Percentiles rank a stretch among this genome's conserved stretches.
Conservation (phyloP, 1,284 basidiomycete species). For the Microbotryum lychnidis-dioicae region DNA sequence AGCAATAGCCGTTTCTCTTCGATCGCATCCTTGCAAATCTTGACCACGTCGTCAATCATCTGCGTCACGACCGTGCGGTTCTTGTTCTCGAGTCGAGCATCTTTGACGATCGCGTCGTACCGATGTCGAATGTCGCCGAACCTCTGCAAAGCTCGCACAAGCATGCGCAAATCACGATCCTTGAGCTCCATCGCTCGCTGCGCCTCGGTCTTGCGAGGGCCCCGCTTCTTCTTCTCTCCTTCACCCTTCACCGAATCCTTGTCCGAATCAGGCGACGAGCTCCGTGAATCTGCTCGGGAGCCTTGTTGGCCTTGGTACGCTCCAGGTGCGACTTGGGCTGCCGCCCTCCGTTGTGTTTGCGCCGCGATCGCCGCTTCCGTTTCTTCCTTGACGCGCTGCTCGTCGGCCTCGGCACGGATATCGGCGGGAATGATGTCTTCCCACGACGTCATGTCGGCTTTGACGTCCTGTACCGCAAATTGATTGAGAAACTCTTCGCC, state of each 20-base stretch:
- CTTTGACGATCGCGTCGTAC: conserved; percentile 84
- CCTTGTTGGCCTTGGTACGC: conserved; percentile 89
- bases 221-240: conserved; percentile 30
- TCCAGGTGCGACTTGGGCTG: conserved; percentile 58
- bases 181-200: conserved; percentile 94
- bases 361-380: conserved; percentile 46
- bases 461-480: conserved; percentile 95
- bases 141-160: conserved; percentile 89
- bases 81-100: conserved; percentile 91
- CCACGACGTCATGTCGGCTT: conserved; percentile 90
- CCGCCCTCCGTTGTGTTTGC: conserved; percentile 69
- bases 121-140: conserved; percentile 96
- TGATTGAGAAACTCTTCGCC: conserved; percentile 93
- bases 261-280: conserved; percentile 50
- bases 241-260: conserved; percentile 34
- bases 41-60: conserved; percentile 85
- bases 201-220: conserved; percentile 56
- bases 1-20: conserved; percentile 75
- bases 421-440: conserved; percentile 97
- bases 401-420: conserved; percentile 61
- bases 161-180: conserved; percentile 89
- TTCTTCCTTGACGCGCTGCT: conserved; percentile 49
- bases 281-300: conserved; percentile 55
- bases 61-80: conserved; percentile 86
- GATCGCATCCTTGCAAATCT: conserved; percentile 73